Conservation (phyloP, 1,139 yeast species). For the Lodderomyces beijingensis region DNA sequence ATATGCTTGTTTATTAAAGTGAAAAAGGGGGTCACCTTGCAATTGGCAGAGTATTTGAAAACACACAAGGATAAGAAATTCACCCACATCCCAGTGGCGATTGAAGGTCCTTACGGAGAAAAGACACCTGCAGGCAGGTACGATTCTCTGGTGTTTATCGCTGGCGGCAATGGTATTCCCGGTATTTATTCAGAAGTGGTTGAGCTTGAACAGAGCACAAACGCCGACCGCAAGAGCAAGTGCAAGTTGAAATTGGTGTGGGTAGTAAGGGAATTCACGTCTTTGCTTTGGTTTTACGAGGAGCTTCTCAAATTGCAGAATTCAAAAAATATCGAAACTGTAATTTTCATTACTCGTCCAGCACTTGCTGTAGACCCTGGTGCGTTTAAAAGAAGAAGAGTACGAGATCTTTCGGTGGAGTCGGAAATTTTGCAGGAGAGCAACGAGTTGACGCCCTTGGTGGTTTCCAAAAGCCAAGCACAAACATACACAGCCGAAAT, state of each 20-base stretch:
- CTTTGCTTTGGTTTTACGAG: conserved; percentile 47
- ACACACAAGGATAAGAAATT: conserved; percentile 21
- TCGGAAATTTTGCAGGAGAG: background rate
- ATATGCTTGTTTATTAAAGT: conserved; percentile 30
- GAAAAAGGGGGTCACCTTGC: conserved; percentile 37
- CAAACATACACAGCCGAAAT: background rate
- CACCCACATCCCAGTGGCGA: conserved; percentile 30
- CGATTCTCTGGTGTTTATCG: conserved; percentile 31
- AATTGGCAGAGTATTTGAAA: conserved; percentile 26
- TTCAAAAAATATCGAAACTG: conserved; percentile 25
- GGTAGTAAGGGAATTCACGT: conserved; percentile 44
- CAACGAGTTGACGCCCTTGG: conserved; percentile 3
- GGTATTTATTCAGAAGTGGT: conserved; percentile 39
- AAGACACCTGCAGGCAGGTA: conserved; percentile 25
- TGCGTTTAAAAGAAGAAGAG: conserved; percentile 4
- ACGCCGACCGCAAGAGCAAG: conserved; percentile 6
- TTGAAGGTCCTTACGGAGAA: conserved; percentile 43
- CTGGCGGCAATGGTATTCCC: conserved; percentile 45
- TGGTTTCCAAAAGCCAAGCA: background rate
- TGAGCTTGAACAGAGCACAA: conserved; percentile 11
- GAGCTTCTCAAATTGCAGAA: conserved; percentile 38
- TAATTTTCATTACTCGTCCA: conserved; percentile 45
- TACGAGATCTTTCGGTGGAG: background rate
- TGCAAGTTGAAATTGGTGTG: conserved; percentile 41
- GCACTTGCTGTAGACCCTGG: conserved; percentile 4